Base-by-base conservation (phyloP, 2,329 filamentous ascomycete genomes). In the Lojkania enalia region DNA sequence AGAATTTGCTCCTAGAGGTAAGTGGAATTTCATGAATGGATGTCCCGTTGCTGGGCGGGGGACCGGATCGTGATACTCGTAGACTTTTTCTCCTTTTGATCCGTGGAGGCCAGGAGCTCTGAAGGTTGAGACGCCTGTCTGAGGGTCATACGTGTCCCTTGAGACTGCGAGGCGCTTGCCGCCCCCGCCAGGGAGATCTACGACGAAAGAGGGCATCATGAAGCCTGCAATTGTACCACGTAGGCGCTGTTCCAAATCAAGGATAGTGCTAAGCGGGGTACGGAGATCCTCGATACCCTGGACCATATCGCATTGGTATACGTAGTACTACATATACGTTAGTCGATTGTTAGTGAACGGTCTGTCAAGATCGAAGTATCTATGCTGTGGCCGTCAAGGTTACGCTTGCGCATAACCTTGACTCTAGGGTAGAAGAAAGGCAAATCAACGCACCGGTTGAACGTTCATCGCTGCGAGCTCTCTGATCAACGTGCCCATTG, bases 281-380 rank as follows among this genome's bases (percentile, higher is more conserved):
- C 83, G 78, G 16, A 85, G 70, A 55, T 86, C 82, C 67, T 86
- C 83, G 2, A 81, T 73, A 33, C 76, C 78, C 20, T 72, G 65
- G 6, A 84, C 80, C 76, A 85, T 81, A 60, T 86, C 83, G 35
- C 78, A 79, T 57, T 84, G 81, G 62, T 85, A 86, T 39, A 86
- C 77, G 55, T 86, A 86, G 62, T 85, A 85, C 77, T 82, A 52
- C 23, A 27, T 7, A 27, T n/a, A 27, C 23, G 23, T 27, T n/a
- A 27, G 23, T n/a, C 7, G n/a, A n/a, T n/a, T 27, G 23, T 9
- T n/a, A n/a, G n/a, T n/a, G n/a, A n/a, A n/a, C n/a, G n/a, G n/a
- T n/a, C n/a, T n/a, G n/a, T n/a, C n/a, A n/a, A n/a, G n/a, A n/a
- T n/a, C n/a, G n/a, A n/a, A n/a, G n/a, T n/a, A n/a, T n/a, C n/a